phyloP scores from a whole-genome alignment of 257 asterid genomes.

The Parsonsia alboflavescens region DNA sequence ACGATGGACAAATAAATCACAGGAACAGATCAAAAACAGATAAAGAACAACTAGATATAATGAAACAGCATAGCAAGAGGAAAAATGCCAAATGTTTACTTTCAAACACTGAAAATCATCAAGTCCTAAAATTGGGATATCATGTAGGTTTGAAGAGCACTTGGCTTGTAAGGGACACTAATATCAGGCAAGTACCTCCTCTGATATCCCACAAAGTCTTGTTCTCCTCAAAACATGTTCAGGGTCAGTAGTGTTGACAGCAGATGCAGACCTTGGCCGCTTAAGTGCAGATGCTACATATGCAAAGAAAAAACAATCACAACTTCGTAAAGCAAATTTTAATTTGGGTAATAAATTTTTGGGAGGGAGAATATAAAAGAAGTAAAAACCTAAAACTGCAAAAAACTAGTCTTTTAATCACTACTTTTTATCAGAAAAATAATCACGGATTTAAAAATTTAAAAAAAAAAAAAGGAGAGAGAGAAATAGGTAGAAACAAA shows the following conservation, averaged over 20 bases:
- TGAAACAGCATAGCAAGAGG: no score
- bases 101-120: not conserved
- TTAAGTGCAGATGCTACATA: slow-evolving; percentile 39
- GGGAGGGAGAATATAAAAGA: not conserved
- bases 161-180: not conserved
- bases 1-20: not conserved
- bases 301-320: not conserved
- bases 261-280: slow-evolving; percentile 51
- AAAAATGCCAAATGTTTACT: not conserved
- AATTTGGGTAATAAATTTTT: no score
- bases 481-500: not conserved
- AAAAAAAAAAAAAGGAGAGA: slow-evolving; percentile 19
- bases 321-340: not conserved
- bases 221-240: slow-evolving; percentile 44
- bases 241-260: slow-evolving; percentile 49
- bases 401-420: not conserved
- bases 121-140: not conserved
- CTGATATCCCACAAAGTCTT: slow-evolving; percentile 38
- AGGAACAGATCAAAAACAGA: not conserved
- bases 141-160: not conserved
- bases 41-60: not conserved
- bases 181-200: slow-evolving; percentile 35
- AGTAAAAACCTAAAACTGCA: not conserved
- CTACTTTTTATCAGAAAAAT: not conserved
- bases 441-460: no score